A percentile compares a stretch with the other conserved stretches of the same genome.
Evolutionary conservation across 148 eudicot species (phyloP).

Genomic region (Rhododendron mucronatum): DNA sequence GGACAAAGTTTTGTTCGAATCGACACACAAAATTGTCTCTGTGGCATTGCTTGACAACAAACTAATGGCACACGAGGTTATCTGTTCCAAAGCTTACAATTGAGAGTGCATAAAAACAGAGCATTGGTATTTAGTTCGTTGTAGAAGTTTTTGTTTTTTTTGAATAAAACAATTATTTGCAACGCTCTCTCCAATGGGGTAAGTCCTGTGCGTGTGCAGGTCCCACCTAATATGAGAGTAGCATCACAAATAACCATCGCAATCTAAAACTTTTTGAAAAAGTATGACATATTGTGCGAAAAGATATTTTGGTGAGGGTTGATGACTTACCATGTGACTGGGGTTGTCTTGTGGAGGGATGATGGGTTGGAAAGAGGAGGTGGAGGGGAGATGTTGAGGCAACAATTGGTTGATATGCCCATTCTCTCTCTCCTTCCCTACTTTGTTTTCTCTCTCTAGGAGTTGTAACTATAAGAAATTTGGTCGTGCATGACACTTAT

Average conservation of each 20-base stretch:
- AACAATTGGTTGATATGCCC: constrained; percentile 36
- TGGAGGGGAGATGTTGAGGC: constrained; percentile 38
- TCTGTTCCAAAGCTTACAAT: not conserved
- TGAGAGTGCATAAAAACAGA: not conserved
- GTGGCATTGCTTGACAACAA: too few species aligned
- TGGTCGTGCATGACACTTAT: not conserved
- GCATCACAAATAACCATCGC: not conserved
- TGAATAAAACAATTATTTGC: too few species aligned
- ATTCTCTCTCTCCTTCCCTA: constrained; percentile 14
- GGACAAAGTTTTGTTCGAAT: too few species aligned
- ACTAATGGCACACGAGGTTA: too few species aligned
- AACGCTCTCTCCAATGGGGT: not conserved
- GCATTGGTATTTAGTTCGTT: not conserved
- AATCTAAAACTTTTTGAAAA: not conserved
- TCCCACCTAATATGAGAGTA: not conserved
- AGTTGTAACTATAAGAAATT: not conserved
- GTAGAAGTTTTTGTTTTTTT: too few species aligned
- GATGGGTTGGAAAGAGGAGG: constrained; percentile 17
- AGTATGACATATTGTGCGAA: not conserved
- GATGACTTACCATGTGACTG: constrained; percentile 30
- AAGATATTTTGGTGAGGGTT: not conserved
- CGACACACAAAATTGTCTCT: too few species aligned
- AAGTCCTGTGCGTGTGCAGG: too few species aligned
- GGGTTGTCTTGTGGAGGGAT: constrained; percentile 15
- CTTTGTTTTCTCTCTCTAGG: not conserved